phyloP scores from a whole-genome alignment of 345 rosid species.

The Eucalyptus cloeziana region DNA sequence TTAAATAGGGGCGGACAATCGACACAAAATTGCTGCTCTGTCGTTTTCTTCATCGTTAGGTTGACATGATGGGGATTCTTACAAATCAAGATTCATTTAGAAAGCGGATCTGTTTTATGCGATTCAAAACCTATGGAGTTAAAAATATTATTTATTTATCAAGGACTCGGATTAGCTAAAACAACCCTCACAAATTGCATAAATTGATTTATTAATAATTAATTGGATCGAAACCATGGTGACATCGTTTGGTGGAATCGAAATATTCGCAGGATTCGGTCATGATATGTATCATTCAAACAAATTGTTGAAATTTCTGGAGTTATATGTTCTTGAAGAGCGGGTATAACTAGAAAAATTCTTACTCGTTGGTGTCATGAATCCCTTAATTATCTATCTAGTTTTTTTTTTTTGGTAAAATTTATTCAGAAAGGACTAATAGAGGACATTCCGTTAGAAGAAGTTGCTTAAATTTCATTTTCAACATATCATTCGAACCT shows the following conservation, averaged over 20 bases:
- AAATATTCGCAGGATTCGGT: neutral
- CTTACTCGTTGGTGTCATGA: too few species aligned
- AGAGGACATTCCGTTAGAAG: neutral
- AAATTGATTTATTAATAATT: too few species aligned
- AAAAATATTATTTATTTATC: neutral
- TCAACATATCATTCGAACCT: neutral
- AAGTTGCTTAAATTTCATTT: neutral
- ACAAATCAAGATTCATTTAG: constrained; percentile 20
- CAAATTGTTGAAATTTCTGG: neutral
- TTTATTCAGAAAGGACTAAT: neutral
- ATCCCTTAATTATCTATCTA: neutral
- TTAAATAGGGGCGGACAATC: neutral
- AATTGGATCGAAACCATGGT: neutral
- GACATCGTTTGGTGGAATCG: neutral
- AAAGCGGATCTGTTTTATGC: neutral
- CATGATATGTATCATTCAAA: neutral
- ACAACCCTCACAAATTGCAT: neutral
- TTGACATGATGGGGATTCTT: constrained; percentile 34
- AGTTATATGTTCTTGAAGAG: neutral
- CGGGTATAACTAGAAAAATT: neutral
- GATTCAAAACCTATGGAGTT: neutral
- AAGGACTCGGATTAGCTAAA: neutral
- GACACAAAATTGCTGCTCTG: constrained; percentile 14
- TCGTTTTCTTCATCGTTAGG: constrained; percentile 55
- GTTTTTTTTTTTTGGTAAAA: too few species aligned